These are phyloP conservation scores for Saitozyma podzolica DNA, from an alignment of 768 basidiomycete species.

Conservation along the genomic window DNA sequence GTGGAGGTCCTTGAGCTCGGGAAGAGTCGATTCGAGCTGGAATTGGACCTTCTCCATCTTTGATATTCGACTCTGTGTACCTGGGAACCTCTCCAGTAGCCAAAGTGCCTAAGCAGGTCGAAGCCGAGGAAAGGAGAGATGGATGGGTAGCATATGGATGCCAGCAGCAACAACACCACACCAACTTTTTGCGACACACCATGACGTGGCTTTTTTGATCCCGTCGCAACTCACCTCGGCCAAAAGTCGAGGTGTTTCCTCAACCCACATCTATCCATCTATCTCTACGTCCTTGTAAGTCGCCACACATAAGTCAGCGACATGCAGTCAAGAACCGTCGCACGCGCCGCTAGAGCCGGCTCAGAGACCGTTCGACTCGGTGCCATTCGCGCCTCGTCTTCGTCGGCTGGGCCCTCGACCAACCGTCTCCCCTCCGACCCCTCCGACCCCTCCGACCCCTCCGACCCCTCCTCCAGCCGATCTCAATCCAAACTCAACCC, in stretches of 20 bases:
- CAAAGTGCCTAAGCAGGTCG: not conserved
- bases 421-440: slow-evolving; percentile 12
- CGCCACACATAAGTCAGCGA: no score
- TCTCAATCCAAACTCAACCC: slow-evolving; percentile 12
- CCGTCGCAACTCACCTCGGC: not conserved
- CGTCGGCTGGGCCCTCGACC: slow-evolving; percentile 9
- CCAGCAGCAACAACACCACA: not conserved
- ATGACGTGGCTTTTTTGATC: slow-evolving; percentile 19
- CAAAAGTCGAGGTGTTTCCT: not conserved
- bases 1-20: slow-evolving; percentile 88
- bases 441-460: slow-evolving; percentile 13
- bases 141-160: not conserved
- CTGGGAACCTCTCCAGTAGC: not conserved
- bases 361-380: not conserved
- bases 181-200: slow-evolving; percentile 13
- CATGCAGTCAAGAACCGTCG: no score
- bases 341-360: not conserved
- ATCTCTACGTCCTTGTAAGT: slow-evolving; percentile 1
- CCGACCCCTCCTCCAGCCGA: slow-evolving; percentile 4
- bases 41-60: slow-evolving; percentile 90
- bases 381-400: slow-evolving; percentile 5
- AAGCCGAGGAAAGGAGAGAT: not conserved
- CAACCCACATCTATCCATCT: not conserved
- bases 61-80: not conserved
- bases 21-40: slow-evolving; percentile 95